A percentile compares a stretch with the other conserved stretches of the same genome.
Evolutionary conservation across 2,329 filamentous ascomycete genomes (phyloP).

Genomic region (Fusarium fracticaudum): DNA sequence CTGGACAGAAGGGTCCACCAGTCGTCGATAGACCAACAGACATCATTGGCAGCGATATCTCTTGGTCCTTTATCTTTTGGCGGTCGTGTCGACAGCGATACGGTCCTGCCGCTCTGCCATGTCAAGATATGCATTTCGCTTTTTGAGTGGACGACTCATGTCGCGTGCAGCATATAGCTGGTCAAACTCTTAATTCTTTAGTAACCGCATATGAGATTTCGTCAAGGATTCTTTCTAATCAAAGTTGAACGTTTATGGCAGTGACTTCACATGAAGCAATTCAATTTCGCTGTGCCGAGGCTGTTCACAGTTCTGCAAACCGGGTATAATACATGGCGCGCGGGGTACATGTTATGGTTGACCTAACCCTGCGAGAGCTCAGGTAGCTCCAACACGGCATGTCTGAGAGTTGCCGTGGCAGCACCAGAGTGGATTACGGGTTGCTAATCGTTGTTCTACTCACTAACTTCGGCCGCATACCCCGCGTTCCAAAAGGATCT

Average conservation of each 20-base stretch:
- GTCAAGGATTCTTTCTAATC: background rate
- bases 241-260: fast-evolving
- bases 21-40: fast-evolving
- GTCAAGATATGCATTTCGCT: fast-evolving
- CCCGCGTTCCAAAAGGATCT: background rate
- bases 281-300: background rate
- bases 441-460: too few species aligned
- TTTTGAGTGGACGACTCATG: fast-evolving
- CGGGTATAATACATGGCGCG: fast-evolving
- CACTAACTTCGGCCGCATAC: background rate
- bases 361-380: background rate
- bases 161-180: fast-evolving
- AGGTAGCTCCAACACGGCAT: background rate
- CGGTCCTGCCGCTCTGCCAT: fast-evolving
- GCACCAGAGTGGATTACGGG: background rate
- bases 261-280: background rate
- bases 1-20: fast-evolving
- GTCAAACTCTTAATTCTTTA: background rate
- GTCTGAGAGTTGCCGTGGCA: background rate
- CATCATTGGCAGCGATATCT: background rate
- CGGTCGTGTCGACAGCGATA: fast-evolving
- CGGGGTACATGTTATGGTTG: background rate
- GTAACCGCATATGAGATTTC: background rate
- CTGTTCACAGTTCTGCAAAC: background rate
- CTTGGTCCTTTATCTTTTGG: fast-evolving